phyloP scores from a whole-genome alignment of 106 monocot species.

The Alisma plantagoaquatica region DNA sequence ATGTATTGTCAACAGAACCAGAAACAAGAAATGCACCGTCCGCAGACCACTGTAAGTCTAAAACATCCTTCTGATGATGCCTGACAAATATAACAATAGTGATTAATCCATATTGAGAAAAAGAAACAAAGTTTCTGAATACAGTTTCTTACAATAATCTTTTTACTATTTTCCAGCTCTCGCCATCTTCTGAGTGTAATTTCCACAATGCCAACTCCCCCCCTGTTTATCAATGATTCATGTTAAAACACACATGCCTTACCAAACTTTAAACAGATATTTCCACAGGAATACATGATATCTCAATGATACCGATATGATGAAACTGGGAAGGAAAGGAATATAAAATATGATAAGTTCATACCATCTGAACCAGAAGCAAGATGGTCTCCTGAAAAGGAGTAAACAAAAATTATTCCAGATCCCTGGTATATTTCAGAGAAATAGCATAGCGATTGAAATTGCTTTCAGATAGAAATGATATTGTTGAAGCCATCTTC shows the following conservation, averaged over 20 bases:
- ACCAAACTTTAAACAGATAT: too few species aligned
- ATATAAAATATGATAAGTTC: slow-evolving; percentile 10
- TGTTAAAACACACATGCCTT: slow-evolving; percentile 3
- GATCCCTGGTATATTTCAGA: too few species aligned
- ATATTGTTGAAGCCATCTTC: too few species aligned
- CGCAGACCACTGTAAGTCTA: slow-evolving; percentile 81
- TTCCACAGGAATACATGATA: background rate
- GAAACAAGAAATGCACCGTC: slow-evolving; percentile 63
- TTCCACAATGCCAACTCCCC: slow-evolving; percentile 89
- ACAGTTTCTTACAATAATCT: slow-evolving; percentile 57
- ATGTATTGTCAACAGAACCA: slow-evolving; percentile 84
- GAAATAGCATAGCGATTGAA: too few species aligned
- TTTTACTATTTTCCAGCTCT: slow-evolving; percentile 74
- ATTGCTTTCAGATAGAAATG: too few species aligned
- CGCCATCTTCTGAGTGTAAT: slow-evolving; percentile 47
- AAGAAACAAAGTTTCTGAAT: background rate
- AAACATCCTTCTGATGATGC: slow-evolving; percentile 87
- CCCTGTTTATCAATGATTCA: slow-evolving; percentile 24
- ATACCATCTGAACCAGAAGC: slow-evolving; percentile 97
- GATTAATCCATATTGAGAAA: background rate
- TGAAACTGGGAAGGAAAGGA: background rate
- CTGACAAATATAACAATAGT: slow-evolving; percentile 18
- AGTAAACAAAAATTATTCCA: too few species aligned
- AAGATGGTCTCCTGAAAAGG: slow-evolving; percentile 81
- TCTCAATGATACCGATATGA: background rate